Percentiles rank a stretch among this genome's conserved stretches.
Conservation (phyloP, 768 basidiomycete genomes). For the Sporobolomyces pararoseus region DNA sequence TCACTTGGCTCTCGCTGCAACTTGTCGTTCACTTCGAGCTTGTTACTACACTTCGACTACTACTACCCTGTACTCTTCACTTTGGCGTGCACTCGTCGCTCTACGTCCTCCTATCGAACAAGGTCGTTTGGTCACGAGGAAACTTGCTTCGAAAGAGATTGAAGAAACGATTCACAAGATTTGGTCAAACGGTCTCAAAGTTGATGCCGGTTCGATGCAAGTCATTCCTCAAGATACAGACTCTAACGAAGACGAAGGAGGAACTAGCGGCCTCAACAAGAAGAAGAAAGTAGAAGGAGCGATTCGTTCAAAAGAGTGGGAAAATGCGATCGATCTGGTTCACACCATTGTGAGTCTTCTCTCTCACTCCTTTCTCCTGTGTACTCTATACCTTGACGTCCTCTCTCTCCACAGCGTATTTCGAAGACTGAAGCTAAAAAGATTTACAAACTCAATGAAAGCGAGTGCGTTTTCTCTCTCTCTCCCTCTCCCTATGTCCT, state of each 20-base stretch:
- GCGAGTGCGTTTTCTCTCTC: not conserved
- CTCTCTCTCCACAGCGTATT: conserved; percentile 14
- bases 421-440: conserved; percentile 22
- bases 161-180: not conserved
- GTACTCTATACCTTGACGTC: too few relatives aligned
- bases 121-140: not conserved
- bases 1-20: conserved; percentile 24
- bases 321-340: conserved; percentile 2
- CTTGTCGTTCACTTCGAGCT: conserved; percentile 20
- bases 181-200: not conserved
- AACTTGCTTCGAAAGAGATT: not conserved
- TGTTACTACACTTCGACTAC: conserved; percentile 14
- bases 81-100: conserved; percentile 11
- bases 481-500: not conserved
- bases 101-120: conserved; percentile 16
- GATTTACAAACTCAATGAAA: conserved; percentile 20
- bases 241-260: not conserved
- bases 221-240: not conserved
- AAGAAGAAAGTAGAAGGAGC: not conserved
- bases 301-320: conserved; percentile 18
- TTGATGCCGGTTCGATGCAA: not conserved
- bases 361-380: not conserved
- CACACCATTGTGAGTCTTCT: conserved; percentile 1
- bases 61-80: not conserved
- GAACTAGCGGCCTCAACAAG: too few relatives aligned